Conservation (phyloP, 2,329 filamentous ascomycete species). For the Chalara sp. region DNA sequence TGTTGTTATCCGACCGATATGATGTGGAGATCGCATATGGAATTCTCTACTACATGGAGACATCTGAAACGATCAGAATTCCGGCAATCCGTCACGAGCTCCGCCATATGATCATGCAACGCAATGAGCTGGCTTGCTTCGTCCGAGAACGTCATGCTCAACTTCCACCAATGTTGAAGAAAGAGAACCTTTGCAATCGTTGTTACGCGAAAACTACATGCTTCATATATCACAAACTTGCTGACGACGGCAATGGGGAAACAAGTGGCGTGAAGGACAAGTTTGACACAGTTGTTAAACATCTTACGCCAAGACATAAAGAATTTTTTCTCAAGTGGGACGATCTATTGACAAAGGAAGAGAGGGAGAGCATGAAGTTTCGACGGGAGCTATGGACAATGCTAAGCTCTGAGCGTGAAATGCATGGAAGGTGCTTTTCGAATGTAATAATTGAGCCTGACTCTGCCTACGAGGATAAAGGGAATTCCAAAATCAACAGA, state of each 20-base stretch:
- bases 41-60: constrained; percentile 92
- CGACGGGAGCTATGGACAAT: constrained; percentile 94
- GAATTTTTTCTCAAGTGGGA: constrained; percentile 96
- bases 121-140: constrained; percentile 82
- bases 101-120: constrained; percentile 92
- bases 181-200: constrained; percentile 70
- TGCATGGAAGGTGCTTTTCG: constrained; percentile 81
- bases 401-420: constrained; percentile 81
- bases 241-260: constrained; percentile 76
- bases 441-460: constrained; percentile 78
- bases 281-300: constrained; percentile 73
- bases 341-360: constrained; percentile 84
- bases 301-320: constrained; percentile 67
- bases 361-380: constrained; percentile 81
- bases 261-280: constrained; percentile 74
- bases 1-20: constrained; percentile 89
- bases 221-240: constrained; percentile 88
- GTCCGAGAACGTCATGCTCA: constrained; percentile 73
- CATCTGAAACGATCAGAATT: constrained; percentile 77
- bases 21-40: constrained; percentile 88
- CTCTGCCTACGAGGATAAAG: constrained; percentile 61
- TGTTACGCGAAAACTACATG: constrained; percentile 91
- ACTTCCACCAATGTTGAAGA: constrained; percentile 80
- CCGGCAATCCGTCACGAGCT: constrained; percentile 82
- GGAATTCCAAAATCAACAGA: constrained; percentile 79